Conservation (phyloP, 768 basidiomycete species). For the Macrocybe gigantea region DNA sequence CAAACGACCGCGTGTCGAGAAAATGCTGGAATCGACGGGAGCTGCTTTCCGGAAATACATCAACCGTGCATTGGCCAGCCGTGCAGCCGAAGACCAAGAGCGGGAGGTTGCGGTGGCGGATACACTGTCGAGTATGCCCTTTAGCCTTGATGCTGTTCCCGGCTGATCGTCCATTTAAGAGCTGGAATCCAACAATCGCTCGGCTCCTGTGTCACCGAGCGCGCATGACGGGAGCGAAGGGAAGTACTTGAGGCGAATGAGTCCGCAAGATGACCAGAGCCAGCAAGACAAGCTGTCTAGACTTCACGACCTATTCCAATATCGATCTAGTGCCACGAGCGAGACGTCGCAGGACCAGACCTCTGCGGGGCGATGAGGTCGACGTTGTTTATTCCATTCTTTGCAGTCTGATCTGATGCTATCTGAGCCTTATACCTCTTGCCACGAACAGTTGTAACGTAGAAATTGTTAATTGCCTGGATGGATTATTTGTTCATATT, state of each 20-base stretch:
- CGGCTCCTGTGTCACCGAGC: slow-evolving; percentile 20
- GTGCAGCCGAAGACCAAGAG: slow-evolving; percentile 85
- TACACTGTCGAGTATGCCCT: slow-evolving; percentile 67
- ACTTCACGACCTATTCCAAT: slow-evolving; percentile 79
- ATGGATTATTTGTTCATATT: too few species aligned
- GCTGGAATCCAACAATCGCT: slow-evolving; percentile 55
- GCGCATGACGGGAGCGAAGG: slow-evolving; percentile 16
- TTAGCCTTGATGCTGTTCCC: background rate
- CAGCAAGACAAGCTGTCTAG: slow-evolving; percentile 65
- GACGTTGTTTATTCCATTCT: too few species aligned
- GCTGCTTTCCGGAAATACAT: slow-evolving; percentile 91
- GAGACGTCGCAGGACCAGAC: slow-evolving; percentile 32
- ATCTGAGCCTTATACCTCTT: background rate
- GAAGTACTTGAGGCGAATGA: slow-evolving; percentile 24
- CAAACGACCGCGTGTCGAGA: slow-evolving; percentile 77
- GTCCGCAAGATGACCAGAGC: slow-evolving; percentile 25
- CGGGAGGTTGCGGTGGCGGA: slow-evolving; percentile 77
- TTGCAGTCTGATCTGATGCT: background rate
- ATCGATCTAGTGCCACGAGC: slow-evolving; percentile 62
- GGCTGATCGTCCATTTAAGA: slow-evolving; percentile 30
- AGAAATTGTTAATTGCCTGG: too few species aligned
- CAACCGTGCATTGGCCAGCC: slow-evolving; percentile 77
- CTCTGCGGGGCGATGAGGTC: too few species aligned
- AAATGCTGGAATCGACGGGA: slow-evolving; percentile 84
- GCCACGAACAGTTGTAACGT: background rate